Base-by-base conservation (phyloP, 2,329 filamentous ascomycete species). In the Arthrinium phaeospermum region DNA sequence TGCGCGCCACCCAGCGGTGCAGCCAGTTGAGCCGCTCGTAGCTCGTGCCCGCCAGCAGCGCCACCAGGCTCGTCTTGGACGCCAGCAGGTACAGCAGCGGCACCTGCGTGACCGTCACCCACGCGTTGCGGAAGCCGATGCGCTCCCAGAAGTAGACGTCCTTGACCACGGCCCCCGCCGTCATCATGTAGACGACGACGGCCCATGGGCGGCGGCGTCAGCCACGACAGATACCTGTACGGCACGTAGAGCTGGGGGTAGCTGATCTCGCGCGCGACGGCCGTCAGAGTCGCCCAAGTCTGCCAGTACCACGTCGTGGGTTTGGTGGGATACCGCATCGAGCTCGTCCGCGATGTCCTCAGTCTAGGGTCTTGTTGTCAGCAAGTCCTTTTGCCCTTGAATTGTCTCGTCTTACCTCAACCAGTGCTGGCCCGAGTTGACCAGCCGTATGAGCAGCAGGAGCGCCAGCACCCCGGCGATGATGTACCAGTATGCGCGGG, bases 21-120 rank as follows among this genome's bases (percentile, higher is more conserved):
- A 93, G 81, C 92, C 92, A 94, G 79, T 93, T 93, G 72, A 94
- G 83, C 12, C 90, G 86, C 81, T 94, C 92, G 77, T 93, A 90
- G 73, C 91, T 90, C 13, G 88, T 86, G 14, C 91, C 92, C 4
- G 88, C 85, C 34, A 94, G 81, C 70, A 86, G 83, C 0, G 89
- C 91, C n/a, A 93, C 82, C 27, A 90, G 77, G 74, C 85, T 91
- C 73, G 86, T 85, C 78, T 91, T 91, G 74, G 87, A 88, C 37
- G 89, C 86, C 19, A 93, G 85, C 2, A 93, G 83, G 76, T 90
- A 92, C 13, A 92, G 83, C 27, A 93, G 83, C 0, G 91, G 91
- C 57, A 93, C 85, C 79, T 93, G 91, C 2, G 87, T 89, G 67
- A 91, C 82, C 13, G 89, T 87, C 37, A 92, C 85, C 91, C 91